phyloP scores from a whole-genome alignment of 495 filamentous ascomycete species.

The Tuber borchii region DNA sequence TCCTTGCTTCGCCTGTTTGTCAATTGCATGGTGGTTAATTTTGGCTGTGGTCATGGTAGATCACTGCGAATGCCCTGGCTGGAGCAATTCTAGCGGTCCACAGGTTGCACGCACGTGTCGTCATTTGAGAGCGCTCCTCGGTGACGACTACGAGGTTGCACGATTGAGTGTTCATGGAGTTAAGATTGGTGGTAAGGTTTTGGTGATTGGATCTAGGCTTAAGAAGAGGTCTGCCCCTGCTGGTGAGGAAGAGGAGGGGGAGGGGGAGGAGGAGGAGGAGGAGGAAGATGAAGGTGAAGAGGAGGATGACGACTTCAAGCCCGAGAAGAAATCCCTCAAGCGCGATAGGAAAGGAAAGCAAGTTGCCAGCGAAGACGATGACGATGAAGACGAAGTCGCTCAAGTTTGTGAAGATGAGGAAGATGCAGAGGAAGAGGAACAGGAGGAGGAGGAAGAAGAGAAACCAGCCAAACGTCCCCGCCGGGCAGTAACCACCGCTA shows the following conservation, averaged over 20 bases:
- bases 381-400: slow-evolving; percentile 8
- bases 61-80: slow-evolving; percentile 24
- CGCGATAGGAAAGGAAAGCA: slow-evolving; percentile 10
- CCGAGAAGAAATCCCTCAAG: slow-evolving; percentile 1
- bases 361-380: slow-evolving; percentile 1
- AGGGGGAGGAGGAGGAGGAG: slow-evolving; percentile 11
- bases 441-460: slow-evolving; percentile 17
- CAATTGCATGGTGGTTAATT: slow-evolving; percentile 1
- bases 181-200: neutral
- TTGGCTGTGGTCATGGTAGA: slow-evolving; percentile 6
- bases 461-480: slow-evolving; percentile 10
- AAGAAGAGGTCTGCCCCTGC: neutral
- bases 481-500: neutral
- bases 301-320: slow-evolving; percentile 7
- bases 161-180: slow-evolving; percentile 24
- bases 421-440: slow-evolving; percentile 16
- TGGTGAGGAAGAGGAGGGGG: neutral
- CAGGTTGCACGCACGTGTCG: slow-evolving; percentile 29
- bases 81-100: slow-evolving; percentile 11
- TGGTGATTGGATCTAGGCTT: slow-evolving; percentile 6
- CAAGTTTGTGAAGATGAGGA: slow-evolving; percentile 9
- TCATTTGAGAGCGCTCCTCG: slow-evolving; percentile 31
- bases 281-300: slow-evolving; percentile 2
- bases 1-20: neutral
- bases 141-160: slow-evolving; percentile 32